Evolutionary conservation across 2,329 filamentous ascomycete genomes (phyloP).

Genomic region (Beauveria medogensis): DNA sequence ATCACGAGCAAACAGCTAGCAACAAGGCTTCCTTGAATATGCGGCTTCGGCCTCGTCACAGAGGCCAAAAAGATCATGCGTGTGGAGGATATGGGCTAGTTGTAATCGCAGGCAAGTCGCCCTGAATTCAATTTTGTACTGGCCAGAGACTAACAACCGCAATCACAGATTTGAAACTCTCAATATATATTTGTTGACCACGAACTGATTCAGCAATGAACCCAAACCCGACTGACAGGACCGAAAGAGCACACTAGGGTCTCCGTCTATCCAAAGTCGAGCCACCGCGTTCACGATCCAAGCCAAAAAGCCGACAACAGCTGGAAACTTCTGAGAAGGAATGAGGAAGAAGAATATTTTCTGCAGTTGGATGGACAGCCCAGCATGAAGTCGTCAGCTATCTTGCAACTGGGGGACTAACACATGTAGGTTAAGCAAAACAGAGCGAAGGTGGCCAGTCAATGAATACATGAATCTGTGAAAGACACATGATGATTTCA

Average conservation of each 20-base stretch:
- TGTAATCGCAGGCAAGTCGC: conserved; percentile 5
- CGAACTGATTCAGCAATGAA: background rate
- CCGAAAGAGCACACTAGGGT: background rate
- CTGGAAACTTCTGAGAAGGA: no score
- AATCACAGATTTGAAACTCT: background rate
- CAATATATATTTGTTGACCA: conserved; percentile 6
- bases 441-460: no score
- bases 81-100: conserved; percentile 11
- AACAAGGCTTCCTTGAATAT: background rate
- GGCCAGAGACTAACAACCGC: background rate
- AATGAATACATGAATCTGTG: no score
- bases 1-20: background rate
- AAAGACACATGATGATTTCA: no score
- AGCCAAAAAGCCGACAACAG: no score
- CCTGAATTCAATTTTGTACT: background rate
- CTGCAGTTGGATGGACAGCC: no score
- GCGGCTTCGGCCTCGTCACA: background rate
- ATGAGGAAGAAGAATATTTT: no score
- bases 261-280: background rate
- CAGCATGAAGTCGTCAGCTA: no score
- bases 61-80: background rate
- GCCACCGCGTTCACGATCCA: no score
- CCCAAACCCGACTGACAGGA: background rate
- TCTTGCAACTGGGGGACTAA: no score
- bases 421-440: no score